Evolutionary conservation across 129 eudicot genomes (phyloP).

Genomic region (Tanacetum coccineum): DNA sequence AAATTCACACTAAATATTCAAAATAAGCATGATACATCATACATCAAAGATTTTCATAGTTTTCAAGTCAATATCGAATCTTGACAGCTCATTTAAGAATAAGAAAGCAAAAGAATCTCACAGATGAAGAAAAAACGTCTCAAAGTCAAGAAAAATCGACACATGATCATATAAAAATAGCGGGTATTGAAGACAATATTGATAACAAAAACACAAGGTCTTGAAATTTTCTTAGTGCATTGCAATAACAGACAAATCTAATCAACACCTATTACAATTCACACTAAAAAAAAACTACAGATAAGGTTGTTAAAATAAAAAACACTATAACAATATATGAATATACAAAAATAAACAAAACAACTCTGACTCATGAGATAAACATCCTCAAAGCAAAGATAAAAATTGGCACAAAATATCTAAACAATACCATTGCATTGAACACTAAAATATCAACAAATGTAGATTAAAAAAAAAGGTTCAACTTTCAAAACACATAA

Average conservation of each 20-base stretch:
- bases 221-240: background rate
- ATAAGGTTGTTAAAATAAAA: background rate
- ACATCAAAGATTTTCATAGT: background rate
- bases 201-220: background rate
- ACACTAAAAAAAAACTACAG: slow-evolving; percentile 7
- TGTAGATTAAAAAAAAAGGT: too few relatives aligned
- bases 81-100: slow-evolving; percentile 9
- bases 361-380: background rate
- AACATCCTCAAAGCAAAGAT: background rate
- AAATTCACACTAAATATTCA: slow-evolving; percentile 12
- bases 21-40: background rate
- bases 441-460: background rate
- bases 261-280: slow-evolving; percentile 1
- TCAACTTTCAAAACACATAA: too few relatives aligned
- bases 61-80: slow-evolving; percentile 14
- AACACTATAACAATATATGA: background rate
- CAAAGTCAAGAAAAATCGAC: background rate
- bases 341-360: background rate
- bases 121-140: slow-evolving; percentile 4
- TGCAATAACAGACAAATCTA: background rate
- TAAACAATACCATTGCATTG: too few relatives aligned
- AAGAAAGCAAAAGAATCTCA: slow-evolving; percentile 4
- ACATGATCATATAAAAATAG: background rate
- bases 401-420: too few relatives aligned
- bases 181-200: too few relatives aligned